Conservation (phyloP, 2,329 filamentous ascomycete genomes). For the Huntiella moniliformis region DNA sequence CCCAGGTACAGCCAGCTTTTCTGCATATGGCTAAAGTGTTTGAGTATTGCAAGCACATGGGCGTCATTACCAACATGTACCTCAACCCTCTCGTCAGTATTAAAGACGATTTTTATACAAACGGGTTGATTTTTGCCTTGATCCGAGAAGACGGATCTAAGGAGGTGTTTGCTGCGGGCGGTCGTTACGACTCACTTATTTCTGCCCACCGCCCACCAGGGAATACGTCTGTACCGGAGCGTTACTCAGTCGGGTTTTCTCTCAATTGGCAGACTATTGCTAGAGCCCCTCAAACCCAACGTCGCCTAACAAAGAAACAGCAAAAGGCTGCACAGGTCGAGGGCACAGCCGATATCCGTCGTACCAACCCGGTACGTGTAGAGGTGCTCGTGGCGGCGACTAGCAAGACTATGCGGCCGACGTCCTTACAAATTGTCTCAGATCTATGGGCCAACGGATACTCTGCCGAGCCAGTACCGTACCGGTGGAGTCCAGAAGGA, state of each 20-base stretch:
- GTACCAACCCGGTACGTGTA: background rate
- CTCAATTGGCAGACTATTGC: conserved; percentile 72
- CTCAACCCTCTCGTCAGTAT: conserved; percentile 71
- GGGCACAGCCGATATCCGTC: background rate
- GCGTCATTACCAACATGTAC: conserved; percentile 60
- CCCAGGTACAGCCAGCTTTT: conserved; percentile 57
- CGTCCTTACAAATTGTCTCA: conserved; percentile 58
- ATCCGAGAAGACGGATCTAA: conserved; percentile 67
- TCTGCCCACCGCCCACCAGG: conserved; percentile 60
- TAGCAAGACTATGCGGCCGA: conserved; percentile 55
- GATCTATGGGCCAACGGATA: conserved; percentile 69
- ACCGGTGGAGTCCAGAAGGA: conserved; percentile 63
- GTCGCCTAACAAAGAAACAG: conserved; percentile 42
- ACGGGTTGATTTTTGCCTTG: conserved; percentile 78
- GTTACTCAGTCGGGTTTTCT: conserved; percentile 82
- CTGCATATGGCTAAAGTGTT: conserved; percentile 65
- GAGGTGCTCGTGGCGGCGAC: conserved; percentile 55
- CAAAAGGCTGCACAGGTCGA: conserved; percentile 36
- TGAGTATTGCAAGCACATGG: conserved; percentile 56
- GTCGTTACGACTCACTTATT: conserved; percentile 80
- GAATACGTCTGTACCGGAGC: conserved; percentile 40
- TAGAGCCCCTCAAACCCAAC: conserved; percentile 40
- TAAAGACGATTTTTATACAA: conserved; percentile 78
- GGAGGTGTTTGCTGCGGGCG: conserved; percentile 82
- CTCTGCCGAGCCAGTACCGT: conserved; percentile 70